Base-by-base conservation (phyloP, 371 early-diverging fungal genomes). In the Enteropsectra breve region DNA sequence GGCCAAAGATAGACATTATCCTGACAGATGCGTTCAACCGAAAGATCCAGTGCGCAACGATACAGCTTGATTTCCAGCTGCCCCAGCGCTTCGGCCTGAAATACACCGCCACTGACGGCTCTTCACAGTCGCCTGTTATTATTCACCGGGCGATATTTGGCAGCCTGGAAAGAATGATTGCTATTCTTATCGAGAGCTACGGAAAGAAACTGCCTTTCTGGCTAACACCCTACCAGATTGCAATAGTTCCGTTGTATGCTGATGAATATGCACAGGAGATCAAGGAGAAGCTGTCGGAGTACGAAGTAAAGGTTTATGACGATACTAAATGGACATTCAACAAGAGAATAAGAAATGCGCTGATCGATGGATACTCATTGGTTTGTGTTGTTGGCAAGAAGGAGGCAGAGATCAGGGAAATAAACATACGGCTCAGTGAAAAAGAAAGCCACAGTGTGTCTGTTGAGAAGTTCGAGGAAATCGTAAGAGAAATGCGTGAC, bases 1-100 rank as follows among this genome's bases (percentile, higher is more conserved):
- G 97, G 2, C 98, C 98, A 73, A 97, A 97, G 86, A 91, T 97
- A 75, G 98, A 97, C 83, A 94, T 97, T 73, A 86, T 86, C 43
- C 86, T 97, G 68, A 81, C 85, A 30, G 98, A 97, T 81, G 93
- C 93, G 13, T 83, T 92, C 64, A 83, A 86, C 47, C 87, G 95
- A 63, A 83, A 84, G 71, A 89, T 87, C 76, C 97, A 96, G 81
- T 95, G 95, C 77, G 97, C 94, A 43, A 97, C 98, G 21, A 88
- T 96, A 63, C 97, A 97, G 78, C 84, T 97, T 46, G 98, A 87
- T 79, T 95, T 93, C 86, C 91, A 94, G 75, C 84, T 94, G 61
- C 96, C 96, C 11, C 82, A 85, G 61, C 84, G 92, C 26, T 95
- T 95, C 82, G 78, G 87, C 37, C 84, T 95, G 57, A 84, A 87